These are phyloP conservation scores for Camptophora hylomeconis DNA, from an alignment of 2,329 filamentous ascomycete species.

Conservation along the genomic window DNA sequence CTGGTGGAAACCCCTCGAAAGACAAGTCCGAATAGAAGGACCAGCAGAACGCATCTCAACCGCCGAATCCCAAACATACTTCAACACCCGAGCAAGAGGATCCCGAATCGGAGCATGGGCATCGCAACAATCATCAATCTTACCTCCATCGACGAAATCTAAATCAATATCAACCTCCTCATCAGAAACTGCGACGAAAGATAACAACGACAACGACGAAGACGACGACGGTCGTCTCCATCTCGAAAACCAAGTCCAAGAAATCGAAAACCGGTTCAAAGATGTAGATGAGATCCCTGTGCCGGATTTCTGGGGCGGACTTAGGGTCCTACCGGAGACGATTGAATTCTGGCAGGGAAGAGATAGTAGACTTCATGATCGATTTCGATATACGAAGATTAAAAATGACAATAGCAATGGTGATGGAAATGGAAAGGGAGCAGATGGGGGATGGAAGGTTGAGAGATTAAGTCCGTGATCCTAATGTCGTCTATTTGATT, in stretches of 20 bases:
- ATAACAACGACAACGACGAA: conserved; percentile 14
- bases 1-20: conserved; percentile 74
- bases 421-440: conserved; percentile 7
- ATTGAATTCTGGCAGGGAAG: conserved; percentile 97
- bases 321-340: conserved; percentile 70
- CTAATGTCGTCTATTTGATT: too few species aligned
- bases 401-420: conserved; percentile 27
- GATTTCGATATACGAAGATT: conserved; percentile 68
- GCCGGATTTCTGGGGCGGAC: conserved; percentile 86
- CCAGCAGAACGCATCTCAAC: conserved; percentile 49
- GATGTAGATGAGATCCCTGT: conserved; percentile 71
- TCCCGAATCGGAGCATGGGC: conserved; percentile 87
- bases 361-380: conserved; percentile 80
- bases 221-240: conserved; percentile 53
- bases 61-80: conserved; percentile 60
- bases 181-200: conserved; percentile 18
- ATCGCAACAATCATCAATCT: conserved; percentile 69
- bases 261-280: conserved; percentile 63
- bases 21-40: conserved; percentile 86
- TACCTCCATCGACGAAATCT: conserved; percentile 33
- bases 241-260: conserved; percentile 64
- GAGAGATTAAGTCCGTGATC: conserved; percentile 17
- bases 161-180: conserved; percentile 12
- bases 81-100: conserved; percentile 57
- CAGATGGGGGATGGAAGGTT: conserved; percentile 15